These are phyloP conservation scores for Dacryopinax primogenitus DNA, from an alignment of 768 basidiomycete genomes.

Conservation along the genomic window DNA sequence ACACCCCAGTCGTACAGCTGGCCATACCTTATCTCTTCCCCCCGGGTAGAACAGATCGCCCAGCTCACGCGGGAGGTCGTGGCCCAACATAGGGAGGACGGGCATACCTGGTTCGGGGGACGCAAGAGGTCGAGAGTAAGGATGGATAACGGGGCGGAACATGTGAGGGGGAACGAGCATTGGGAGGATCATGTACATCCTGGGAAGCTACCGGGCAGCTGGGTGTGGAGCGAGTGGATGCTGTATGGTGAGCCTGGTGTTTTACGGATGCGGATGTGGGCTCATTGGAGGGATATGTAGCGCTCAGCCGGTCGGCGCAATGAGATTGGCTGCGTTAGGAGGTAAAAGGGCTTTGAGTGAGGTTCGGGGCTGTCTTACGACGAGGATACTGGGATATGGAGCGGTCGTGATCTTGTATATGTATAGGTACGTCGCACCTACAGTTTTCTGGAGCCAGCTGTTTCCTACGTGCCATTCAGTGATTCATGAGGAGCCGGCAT, in stretches of 20 bases:
- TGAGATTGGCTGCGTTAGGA: no score
- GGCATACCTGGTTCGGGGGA: background rate
- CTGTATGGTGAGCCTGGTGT: constrained; percentile 12
- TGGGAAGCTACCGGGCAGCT: constrained; percentile 11
- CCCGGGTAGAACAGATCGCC: constrained; percentile 11
- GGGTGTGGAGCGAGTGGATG: constrained; percentile 15
- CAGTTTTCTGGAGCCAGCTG: no score
- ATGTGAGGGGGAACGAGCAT: background rate
- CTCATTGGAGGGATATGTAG: no score
- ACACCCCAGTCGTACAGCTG: constrained; percentile 13
- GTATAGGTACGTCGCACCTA: no score
- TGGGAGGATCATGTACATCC: constrained; percentile 16
- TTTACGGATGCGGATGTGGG: no score
- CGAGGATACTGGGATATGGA: no score
- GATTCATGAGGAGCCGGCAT: no score
- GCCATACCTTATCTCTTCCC: constrained; percentile 11
- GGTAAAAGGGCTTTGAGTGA: no score
- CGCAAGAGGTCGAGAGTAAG: constrained; percentile 2
- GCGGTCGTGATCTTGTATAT: no score
- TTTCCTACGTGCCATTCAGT: no score
- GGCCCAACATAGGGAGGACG: background rate
- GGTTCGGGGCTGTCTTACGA: no score
- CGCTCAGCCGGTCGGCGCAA: no score
- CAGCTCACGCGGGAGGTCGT: constrained; percentile 7
- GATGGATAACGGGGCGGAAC: constrained; percentile 5